A percentile compares a stretch with the other conserved stretches of the same genome.
Evolutionary conservation across 495 filamentous ascomycete genomes (phyloP).

Genomic region (Staphylotrichum longicolle): DNA sequence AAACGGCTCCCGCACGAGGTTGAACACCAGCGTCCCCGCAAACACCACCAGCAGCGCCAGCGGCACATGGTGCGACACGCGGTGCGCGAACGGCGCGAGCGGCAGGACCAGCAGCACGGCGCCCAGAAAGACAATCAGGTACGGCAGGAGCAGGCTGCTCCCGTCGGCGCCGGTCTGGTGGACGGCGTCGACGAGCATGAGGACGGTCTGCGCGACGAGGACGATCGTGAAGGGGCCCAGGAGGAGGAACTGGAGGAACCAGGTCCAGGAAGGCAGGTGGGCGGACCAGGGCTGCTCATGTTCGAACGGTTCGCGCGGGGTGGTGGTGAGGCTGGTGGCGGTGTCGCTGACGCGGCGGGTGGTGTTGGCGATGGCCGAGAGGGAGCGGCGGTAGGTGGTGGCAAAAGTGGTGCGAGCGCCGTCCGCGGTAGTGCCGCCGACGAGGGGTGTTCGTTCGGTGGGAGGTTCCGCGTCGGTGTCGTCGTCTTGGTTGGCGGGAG

Average conservation of each 20-base stretch:
- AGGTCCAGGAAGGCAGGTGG: conserved; percentile 74
- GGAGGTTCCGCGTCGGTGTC: conserved; percentile 55
- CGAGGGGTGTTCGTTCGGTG: conserved; percentile 77
- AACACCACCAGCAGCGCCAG: conserved; percentile 71
- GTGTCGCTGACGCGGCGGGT: conserved; percentile 30
- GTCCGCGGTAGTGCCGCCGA: conserved; percentile 45
- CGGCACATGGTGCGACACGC: conserved; percentile 79
- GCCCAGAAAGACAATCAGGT: conserved; percentile 64
- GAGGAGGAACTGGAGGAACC: conserved; percentile 82
- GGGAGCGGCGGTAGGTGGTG: conserved; percentile 54
- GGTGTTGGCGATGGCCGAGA: conserved; percentile 40
- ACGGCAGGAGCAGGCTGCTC: conserved; percentile 61
- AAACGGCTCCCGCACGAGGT: conserved; percentile 86
- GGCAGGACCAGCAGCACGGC: conserved; percentile 75
- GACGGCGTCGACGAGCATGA: conserved; percentile 69
- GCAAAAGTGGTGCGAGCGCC: conserved; percentile 69
- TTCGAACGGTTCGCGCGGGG: conserved; percentile 55
- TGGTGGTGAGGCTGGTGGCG: conserved; percentile 5
- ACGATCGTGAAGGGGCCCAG: conserved; percentile 74
- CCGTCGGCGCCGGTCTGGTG: conserved; percentile 82
- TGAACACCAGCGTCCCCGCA: conserved; percentile 77
- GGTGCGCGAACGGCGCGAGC: conserved; percentile 78
- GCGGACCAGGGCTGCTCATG: conserved; percentile 84
- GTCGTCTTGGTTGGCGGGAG: conserved; percentile 37
- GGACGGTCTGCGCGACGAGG: conserved; percentile 66